phyloP scores from a whole-genome alignment of 768 basidiomycete species.

The Mycena vitilis region DNA sequence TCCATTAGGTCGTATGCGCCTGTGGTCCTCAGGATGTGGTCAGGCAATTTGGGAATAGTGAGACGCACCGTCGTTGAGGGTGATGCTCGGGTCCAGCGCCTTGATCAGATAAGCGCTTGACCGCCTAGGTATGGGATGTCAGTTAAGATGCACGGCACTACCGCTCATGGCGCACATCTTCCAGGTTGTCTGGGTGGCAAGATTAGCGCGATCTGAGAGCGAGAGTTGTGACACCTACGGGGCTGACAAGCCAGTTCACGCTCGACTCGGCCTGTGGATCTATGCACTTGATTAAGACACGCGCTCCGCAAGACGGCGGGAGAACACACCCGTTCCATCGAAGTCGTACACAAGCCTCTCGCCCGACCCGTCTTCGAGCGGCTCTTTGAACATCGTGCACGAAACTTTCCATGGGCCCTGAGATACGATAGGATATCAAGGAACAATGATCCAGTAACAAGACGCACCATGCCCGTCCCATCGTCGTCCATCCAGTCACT shows the following conservation, averaged over 20 bases:
- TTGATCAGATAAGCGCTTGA: constrained; percentile 43
- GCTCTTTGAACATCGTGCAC: constrained; percentile 43
- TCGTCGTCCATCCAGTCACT: constrained; percentile 49
- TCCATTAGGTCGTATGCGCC: constrained; percentile 46
- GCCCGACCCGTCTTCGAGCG: constrained; percentile 36
- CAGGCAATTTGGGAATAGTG: not conserved
- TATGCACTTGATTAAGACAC: not conserved
- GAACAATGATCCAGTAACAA: not conserved
- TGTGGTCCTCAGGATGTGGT: not conserved
- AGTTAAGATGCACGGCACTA: not conserved
- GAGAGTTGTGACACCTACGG: constrained; percentile 1
- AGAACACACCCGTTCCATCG: constrained; percentile 40
- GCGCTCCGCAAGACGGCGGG: not conserved
- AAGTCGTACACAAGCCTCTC: constrained; percentile 44
- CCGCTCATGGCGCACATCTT: constrained; percentile 26
- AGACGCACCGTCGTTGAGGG: constrained; percentile 42
- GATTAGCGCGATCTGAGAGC: not conserved
- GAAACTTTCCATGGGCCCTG: constrained; percentile 33
- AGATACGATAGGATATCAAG: not conserved
- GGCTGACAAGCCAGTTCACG: constrained; percentile 36
- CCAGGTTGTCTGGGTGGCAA: constrained; percentile 24
- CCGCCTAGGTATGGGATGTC: constrained; percentile 22
- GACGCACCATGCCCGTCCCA: constrained; percentile 38
- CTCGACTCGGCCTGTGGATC: constrained; percentile 36
- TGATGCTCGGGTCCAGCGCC: constrained; percentile 44